A percentile compares a stretch with the other conserved stretches of the same genome.
These are phyloP conservation scores for Trichoderma hamatum DNA, from an alignment of 2,329 filamentous ascomycete genomes.

Conservation along the genomic window DNA sequence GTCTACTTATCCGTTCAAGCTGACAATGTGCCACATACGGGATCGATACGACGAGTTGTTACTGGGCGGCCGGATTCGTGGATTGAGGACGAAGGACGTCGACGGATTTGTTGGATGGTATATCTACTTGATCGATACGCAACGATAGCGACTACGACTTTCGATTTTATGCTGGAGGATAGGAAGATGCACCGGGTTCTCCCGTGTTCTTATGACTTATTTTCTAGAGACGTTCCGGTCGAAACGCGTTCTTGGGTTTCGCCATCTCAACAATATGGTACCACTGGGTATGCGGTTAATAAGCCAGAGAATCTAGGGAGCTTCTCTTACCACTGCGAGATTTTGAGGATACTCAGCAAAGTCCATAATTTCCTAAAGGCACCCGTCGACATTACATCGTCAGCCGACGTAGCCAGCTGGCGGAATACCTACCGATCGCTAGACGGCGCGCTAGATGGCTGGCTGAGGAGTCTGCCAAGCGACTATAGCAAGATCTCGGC, in stretches of 20 bases:
- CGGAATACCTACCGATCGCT: conserved; percentile 46
- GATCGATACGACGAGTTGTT: conserved; percentile 41
- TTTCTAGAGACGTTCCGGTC: conserved; percentile 48
- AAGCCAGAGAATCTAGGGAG: conserved; percentile 49
- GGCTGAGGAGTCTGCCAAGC: conserved; percentile 48
- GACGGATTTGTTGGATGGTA: conserved; percentile 50
- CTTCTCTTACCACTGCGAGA: conserved; percentile 51
- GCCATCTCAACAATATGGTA: conserved; percentile 34
- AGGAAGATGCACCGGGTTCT: conserved; percentile 45
- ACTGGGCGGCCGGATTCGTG: conserved; percentile 45
- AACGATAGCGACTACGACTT: conserved; percentile 46
- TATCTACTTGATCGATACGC: conserved; percentile 50
- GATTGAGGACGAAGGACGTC: conserved; percentile 50
- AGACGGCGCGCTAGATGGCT: conserved; percentile 45
- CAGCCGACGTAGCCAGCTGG: conserved; percentile 45
- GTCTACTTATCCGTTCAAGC: conserved; percentile 42
- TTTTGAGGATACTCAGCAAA: conserved; percentile 48
- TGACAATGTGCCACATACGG: conserved; percentile 40
- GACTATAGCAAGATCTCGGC: conserved; percentile 51
- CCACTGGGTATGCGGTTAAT: conserved; percentile 39
- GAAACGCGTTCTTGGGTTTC: conserved; percentile 43
- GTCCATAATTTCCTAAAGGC: conserved; percentile 48
- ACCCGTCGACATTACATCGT: conserved; percentile 45
- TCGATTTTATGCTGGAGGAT: conserved; percentile 49
- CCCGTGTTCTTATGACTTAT: conserved; percentile 50